Conservation (phyloP, 129 eudicot genomes). For the sunflower (Helianthus annuus) region DNA sequence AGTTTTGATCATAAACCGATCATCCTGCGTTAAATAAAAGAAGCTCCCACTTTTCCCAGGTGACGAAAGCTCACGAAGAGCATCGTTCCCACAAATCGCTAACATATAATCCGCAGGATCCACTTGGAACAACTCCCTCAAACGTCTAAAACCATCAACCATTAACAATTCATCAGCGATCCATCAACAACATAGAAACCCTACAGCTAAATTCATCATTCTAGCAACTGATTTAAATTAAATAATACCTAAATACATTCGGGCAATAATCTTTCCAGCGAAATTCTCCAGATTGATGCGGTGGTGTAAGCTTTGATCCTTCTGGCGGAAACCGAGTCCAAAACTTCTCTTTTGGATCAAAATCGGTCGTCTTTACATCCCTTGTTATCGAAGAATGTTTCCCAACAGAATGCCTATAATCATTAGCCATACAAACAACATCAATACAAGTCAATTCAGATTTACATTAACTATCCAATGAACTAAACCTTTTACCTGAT, state of each 20-base stretch:
- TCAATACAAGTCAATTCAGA: neutral
- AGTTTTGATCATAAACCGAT: constrained; percentile 93
- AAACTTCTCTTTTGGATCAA: constrained; percentile 93
- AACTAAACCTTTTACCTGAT: constrained; percentile 54
- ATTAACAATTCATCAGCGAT: neutral
- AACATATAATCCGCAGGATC: constrained; percentile 99
- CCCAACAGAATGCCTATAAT: constrained; percentile 72
- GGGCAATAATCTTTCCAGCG: constrained; percentile 99
- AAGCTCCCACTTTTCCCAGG: constrained; percentile 99
- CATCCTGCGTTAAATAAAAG: constrained; percentile 94
- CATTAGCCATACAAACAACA: neutral
- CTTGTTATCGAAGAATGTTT: constrained; percentile 63
- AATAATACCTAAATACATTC: constrained; percentile 81
- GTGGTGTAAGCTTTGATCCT: constrained; percentile 89
- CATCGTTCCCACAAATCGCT: constrained; percentile 94
- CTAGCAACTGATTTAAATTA: neutral
- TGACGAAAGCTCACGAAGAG: constrained; percentile 92
- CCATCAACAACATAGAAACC: neutral
- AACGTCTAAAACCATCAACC: constrained; percentile 49
- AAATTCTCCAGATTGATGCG: constrained; percentile 87
- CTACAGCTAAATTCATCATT: neutral
- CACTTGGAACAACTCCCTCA: constrained; percentile 86
- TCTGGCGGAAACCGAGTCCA: constrained; percentile 94
- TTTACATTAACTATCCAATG: neutral
- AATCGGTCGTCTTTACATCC: constrained; percentile 72